These are phyloP conservation scores for Trametes polyzona DNA, from an alignment of 1,284 basidiomycete species.

Conservation along the genomic window DNA sequence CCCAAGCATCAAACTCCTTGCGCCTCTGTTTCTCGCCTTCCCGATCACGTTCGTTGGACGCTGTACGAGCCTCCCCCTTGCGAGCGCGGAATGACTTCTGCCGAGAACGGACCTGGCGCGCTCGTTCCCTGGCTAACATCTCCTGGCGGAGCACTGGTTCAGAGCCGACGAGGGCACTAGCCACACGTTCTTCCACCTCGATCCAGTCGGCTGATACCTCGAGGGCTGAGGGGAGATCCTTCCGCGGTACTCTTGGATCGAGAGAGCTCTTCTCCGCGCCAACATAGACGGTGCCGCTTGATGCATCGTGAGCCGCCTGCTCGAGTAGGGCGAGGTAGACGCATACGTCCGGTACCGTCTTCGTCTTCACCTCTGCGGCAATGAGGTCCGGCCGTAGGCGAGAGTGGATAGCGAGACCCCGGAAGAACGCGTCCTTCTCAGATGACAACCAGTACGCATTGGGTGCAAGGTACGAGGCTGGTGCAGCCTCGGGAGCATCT, in stretches of 20 bases:
- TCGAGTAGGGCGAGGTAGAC: constrained; percentile 61
- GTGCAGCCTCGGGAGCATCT: constrained; percentile 14
- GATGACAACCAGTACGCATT: constrained; percentile 61
- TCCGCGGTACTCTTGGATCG: constrained; percentile 14
- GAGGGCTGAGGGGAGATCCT: constrained; percentile 42
- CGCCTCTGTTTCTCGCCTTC: constrained; percentile 31
- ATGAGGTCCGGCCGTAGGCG: constrained; percentile 74
- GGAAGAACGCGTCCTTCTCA: constrained; percentile 77
- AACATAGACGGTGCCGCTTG: neutral
- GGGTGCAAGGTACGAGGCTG: constrained; percentile 49
- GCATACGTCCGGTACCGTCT: constrained; percentile 62
- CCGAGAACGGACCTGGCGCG: constrained; percentile 24
- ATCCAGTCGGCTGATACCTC: constrained; percentile 69
- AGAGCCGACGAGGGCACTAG: constrained; percentile 39
- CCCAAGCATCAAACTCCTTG: constrained; percentile 33
- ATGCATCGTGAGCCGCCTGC: constrained; percentile 28
- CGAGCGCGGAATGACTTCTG: constrained; percentile 23
- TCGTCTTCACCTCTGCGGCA: constrained; percentile 62
- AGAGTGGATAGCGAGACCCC: constrained; percentile 63
- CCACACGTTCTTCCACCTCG: constrained; percentile 60
- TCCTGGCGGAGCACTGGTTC: constrained; percentile 40
- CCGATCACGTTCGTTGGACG: constrained; percentile 30
- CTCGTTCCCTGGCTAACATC: constrained; percentile 24
- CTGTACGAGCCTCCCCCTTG: constrained; percentile 22
- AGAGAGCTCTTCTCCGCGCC: neutral